Base-by-base conservation (phyloP, 345 rosid species). In the Viola odorata region DNA sequence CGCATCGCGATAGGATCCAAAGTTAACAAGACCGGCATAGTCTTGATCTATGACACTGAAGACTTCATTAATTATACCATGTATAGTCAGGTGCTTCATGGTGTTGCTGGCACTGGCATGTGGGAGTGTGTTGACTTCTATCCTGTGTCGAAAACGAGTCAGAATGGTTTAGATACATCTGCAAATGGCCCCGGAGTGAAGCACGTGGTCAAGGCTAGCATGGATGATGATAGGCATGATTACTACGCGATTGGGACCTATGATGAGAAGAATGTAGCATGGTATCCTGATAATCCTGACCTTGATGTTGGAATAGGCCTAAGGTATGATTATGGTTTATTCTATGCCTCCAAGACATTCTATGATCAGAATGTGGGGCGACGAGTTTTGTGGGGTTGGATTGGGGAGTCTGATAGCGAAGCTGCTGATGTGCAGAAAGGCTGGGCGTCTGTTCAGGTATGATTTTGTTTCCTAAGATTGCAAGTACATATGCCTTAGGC, bases 51-150 rank as follows among this genome's bases (percentile, higher is more conserved):
- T 16, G 98, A 91, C 53, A 91, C 98, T 1, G 77, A 56, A 13
- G 95, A 91, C 60, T 91, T 91, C 65, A 82, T 69, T 54, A 77
- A 61, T 8, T 91, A 75, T 47, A 64, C 77, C 50, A 44, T 63
- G 61, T 47, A 58, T 9, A 77, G 68, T 0, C 71, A 64, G 10
- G 4, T 66, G 5, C 78, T 91, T 59, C 96, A 89, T 55, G 87
- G 70, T 38, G 98, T 89, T 13, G 73, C 81, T 0, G 75, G 72
- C 12, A 91, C 98, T 1, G 98, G 98, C 14, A 91, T 91, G 98
- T 91, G 98, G 98, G 98, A 86, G 55, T 86, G 92, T 55, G 92
- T 86, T 39, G 92, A 86, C 57, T 75, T 86, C n/a, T 86, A 38
- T 50, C 92, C 89, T 3, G 85, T 86, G 32, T 79, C 91, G 3